phyloP scores from a whole-genome alignment of 1,284 basidiomycete species.

The Pascua guehoae region DNA sequence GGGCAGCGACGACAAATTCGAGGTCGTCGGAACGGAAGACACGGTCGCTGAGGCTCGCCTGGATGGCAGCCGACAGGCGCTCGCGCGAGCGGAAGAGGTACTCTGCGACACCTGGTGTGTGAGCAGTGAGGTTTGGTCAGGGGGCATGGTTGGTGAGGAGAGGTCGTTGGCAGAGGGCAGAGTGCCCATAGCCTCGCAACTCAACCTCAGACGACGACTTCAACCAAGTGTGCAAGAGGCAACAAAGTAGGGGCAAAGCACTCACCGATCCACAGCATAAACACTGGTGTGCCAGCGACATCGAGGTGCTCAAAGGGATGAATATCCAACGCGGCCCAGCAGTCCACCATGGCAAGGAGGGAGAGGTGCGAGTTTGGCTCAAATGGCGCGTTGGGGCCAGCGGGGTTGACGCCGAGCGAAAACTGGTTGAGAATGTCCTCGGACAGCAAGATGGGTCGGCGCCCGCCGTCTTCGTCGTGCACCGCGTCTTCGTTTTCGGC shows the following conservation, averaged over 20 bases:
- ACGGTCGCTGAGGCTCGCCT: conserved; percentile 73
- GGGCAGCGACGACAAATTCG: conserved; percentile 88
- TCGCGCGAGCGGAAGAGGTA: conserved; percentile 75
- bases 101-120: conserved; percentile 69
- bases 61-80: conserved; percentile 66
- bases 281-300: conserved; percentile 92
- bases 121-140: neutral
- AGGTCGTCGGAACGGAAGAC: conserved; percentile 83
- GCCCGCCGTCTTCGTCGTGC: conserved; percentile 40
- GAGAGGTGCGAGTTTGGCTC: conserved; percentile 82
- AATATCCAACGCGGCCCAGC: conserved; percentile 84
- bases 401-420: conserved; percentile 61
- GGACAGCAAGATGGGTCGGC: conserved; percentile 72
- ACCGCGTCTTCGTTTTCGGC: conserved; percentile 29
- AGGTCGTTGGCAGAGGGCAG: neutral
- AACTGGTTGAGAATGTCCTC: conserved; percentile 87
- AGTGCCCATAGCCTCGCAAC: neutral
- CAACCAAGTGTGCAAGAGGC: no score
- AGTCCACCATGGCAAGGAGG: conserved; percentile 97
- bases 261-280: conserved; percentile 84
- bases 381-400: conserved; percentile 39
- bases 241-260: neutral
- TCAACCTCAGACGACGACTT: neutral
- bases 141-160: neutral
- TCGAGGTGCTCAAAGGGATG: conserved; percentile 88